These are phyloP conservation scores for Albophoma yamanashiensis DNA, from an alignment of 2,329 filamentous ascomycete species.

Conservation along the genomic window DNA sequence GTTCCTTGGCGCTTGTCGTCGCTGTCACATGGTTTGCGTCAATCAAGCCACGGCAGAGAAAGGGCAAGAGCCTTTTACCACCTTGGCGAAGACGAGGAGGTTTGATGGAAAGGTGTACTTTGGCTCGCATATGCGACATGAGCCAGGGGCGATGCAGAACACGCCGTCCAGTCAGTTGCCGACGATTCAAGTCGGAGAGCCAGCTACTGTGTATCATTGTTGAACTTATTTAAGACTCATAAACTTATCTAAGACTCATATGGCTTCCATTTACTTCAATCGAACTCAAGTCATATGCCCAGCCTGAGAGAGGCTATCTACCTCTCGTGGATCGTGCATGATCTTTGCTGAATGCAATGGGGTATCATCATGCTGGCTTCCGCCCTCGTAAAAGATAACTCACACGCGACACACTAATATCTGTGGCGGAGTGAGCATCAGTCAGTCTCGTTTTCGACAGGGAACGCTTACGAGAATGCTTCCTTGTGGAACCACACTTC, in stretches of 20 bases:
- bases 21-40: constrained; percentile 95
- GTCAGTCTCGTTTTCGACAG: not conserved
- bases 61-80: constrained; percentile 78
- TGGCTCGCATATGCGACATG: constrained; percentile 64
- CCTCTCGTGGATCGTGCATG: not conserved
- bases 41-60: constrained; percentile 72
- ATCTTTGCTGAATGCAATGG: not conserved
- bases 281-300: not conserved
- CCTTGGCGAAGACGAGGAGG: constrained; percentile 75
- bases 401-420: not conserved
- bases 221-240: not conserved
- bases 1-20: constrained; percentile 71
- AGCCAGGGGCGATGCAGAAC: constrained; percentile 5
- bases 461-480: constrained; percentile 9
- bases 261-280: not conserved
- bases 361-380: not conserved
- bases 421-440: not conserved
- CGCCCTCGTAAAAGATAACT: not conserved
- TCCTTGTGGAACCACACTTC: constrained; percentile 16
- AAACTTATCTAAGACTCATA: not conserved
- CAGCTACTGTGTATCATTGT: constrained; percentile 15
- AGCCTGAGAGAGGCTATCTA: not conserved
- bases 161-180: constrained; percentile 14
- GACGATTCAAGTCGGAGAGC: constrained; percentile 41
- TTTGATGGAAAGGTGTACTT: constrained; percentile 82